These are phyloP conservation scores for Leucoagaricus sp. DNA, from an alignment of 1,284 basidiomycete species.

Conservation along the genomic window DNA sequence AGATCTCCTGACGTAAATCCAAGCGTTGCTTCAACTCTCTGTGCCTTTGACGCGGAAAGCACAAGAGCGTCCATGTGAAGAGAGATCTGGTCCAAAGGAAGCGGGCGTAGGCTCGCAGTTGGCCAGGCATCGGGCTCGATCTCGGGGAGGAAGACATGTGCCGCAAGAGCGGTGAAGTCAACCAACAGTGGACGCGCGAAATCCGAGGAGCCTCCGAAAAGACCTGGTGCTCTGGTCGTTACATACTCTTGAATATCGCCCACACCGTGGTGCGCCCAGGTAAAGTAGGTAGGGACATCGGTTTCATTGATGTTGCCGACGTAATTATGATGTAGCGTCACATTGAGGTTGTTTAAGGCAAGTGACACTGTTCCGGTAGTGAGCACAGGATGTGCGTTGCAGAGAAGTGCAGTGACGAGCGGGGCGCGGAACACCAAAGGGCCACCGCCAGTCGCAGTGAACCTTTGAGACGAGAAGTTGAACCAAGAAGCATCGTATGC, in stretches of 20 bases:
- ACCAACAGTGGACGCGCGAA: background rate
- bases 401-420: background rate
- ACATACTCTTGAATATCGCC: background rate
- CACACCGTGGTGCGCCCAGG: background rate
- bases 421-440: background rate
- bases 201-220: background rate
- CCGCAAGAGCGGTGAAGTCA: background rate
- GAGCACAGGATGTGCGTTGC: background rate
- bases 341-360: background rate
- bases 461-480: background rate
- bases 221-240: background rate
- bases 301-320: background rate
- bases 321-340: background rate
- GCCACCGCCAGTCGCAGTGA: background rate
- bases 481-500: background rate
- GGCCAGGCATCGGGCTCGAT: background rate
- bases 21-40: background rate
- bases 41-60: background rate
- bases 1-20: background rate
- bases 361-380: background rate
- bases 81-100: background rate
- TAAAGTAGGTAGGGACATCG: background rate
- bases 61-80: background rate
- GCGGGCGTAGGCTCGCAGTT: background rate
- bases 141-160: background rate